A percentile compares a stretch with the other conserved stretches of the same genome.
These are phyloP conservation scores for Mortierella sp. DNA, from an alignment of 371 early-diverging fungal genomes.

Conservation along the genomic window DNA sequence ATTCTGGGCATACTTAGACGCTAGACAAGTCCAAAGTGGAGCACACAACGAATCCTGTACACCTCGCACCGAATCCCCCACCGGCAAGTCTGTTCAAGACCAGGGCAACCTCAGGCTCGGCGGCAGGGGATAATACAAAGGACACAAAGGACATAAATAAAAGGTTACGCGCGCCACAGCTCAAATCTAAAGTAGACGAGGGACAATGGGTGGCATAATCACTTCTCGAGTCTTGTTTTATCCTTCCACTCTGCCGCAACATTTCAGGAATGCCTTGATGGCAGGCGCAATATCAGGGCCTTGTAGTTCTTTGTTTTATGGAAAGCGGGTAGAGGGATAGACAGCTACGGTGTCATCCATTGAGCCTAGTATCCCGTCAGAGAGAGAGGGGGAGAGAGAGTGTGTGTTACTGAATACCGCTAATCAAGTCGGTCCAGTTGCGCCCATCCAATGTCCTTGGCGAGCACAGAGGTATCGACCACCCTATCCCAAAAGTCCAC, in stretches of 20 bases:
- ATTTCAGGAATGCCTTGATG: neutral
- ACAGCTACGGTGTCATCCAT: neutral
- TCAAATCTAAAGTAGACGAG: neutral
- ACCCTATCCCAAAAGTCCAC: conserved; percentile 32
- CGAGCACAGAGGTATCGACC: neutral
- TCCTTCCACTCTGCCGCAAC: neutral
- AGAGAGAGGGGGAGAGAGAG: no score
- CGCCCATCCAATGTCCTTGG: neutral
- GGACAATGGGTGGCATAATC: no score
- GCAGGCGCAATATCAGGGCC: no score
- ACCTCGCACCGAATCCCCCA: no score
- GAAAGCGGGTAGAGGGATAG: neutral
- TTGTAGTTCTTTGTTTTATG: neutral
- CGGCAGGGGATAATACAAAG: no score
- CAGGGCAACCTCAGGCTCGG: no score
- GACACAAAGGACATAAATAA: no score
- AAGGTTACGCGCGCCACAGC: no score
- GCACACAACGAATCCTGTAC: no score
- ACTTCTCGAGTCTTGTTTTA: neutral
- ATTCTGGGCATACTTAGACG: no score
- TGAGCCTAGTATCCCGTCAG: neutral
- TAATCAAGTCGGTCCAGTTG: neutral
- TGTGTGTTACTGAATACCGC: neutral
- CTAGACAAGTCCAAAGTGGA: no score
- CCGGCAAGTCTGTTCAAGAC: no score